Evolutionary conservation across 768 basidiomycete genomes (phyloP), one percentile per base, ranked within the genome.

Genomic region (Suillus brevipes): DNA sequence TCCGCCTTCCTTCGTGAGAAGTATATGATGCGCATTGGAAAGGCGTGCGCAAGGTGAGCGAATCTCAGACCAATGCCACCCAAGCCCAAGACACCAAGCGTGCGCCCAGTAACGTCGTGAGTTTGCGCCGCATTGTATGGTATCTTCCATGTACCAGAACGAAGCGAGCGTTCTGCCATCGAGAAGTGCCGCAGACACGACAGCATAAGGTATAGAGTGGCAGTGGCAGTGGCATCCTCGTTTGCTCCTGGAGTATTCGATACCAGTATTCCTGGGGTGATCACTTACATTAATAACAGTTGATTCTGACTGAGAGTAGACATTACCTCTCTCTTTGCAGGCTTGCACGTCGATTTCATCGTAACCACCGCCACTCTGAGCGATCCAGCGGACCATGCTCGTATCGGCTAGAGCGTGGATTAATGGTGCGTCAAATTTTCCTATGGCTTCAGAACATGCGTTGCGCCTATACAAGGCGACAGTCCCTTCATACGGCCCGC

Each of bases 21-120:
- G 77, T 95, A 95, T 62, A 94, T 82, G 64, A 94, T 79, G 62
- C 89, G 88, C 94, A 97, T 95, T 20, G 89, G 90, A 81, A 95
- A 91, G 2, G 87, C 87, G 63, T 86, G 86, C 1, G 83, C 87
- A 62, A 92, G 82, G 69, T 89, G 83, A 1, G 88, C 89, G 23
- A 90, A 76, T 25, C 87, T 86, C 65, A 82, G 69, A 1, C 90
- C 89, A 67, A 91, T 91, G 3, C 90, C 89, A 40, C 89, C 89
- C 8, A 90, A 80, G 2, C 89, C 89, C 14, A 91, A 80, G 66
- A 92, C 87, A 12, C 84, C 89, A 40, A 91, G 76, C 8, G 88
- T 89, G 66, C 83, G 84, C 1, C 84, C 86, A 6, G 88, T 87
- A 31, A 87, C 74, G 70, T 91, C 89, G 68, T 86, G 85, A 13